Evolutionary conservation across 2,329 filamentous ascomycete species (phyloP), one percentile per base, ranked within the genome.

Genomic region (Metarhizium sp.): DNA sequence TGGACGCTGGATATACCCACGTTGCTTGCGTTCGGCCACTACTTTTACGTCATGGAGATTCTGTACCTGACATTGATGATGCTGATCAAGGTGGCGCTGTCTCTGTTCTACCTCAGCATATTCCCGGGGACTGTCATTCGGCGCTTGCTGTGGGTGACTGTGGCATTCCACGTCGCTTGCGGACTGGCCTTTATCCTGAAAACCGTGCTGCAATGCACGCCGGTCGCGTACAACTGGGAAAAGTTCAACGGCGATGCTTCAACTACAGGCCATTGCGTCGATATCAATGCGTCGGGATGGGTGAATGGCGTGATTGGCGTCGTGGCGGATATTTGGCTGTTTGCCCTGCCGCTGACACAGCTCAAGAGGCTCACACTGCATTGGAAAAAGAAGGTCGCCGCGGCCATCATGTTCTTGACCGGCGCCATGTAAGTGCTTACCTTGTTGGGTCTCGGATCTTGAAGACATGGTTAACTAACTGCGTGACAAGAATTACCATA

Each of bases 31-130:
- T 34, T 34, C 32, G 32, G 32, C 7, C 32, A 3, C 32, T 34
- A 34, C 57, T 67, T 74, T 29, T 77, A 71, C 59, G 61, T 67
- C 57, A 66, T 67, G 59, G 67, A 69, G 49, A 53, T 63, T n/a
- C 34, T 76, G 47, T 75, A 78, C 61, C 75, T 77, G 61, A 56
- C 64, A 6, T 64, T 71, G 14, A 62, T 76, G n/a, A 66, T 70
- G 38, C 63, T 75, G 51, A 69, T 75, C 25, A 76, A 78, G 57
- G 64, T 75, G 20, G 73, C 76, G 4, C 68, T 80, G 34, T 67
- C 79, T 6, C 67, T 76, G 58, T 76, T 79, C 63, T 78, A 78
- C 60, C 66, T 75, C 34, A 71, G 73, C 50, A 74, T 79, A 54
- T 80, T 80, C 56, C 73, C 73, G 0, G 59, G 61, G 1, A 59